Conservation (phyloP, 129 eudicot species). For the Logfia minima region DNA sequence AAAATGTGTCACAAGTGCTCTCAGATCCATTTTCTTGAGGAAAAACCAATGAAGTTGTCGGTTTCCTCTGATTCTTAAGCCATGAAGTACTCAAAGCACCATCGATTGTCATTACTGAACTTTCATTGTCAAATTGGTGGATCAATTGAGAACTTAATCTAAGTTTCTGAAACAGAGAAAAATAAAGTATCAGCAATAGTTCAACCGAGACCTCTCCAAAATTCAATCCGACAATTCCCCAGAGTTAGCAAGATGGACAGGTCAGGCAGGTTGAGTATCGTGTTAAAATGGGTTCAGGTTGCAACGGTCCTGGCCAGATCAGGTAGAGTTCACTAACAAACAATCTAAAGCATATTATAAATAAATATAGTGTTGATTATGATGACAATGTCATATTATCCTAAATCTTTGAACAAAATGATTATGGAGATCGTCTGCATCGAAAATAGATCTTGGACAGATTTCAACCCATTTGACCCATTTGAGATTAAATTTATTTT, state of each 20-base stretch:
- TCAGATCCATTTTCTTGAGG: conserved; percentile 54
- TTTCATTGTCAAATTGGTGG: conserved; percentile 63
- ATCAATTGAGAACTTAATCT: conserved; percentile 72
- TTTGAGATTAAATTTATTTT: too few species aligned
- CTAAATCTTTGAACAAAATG: too few species aligned
- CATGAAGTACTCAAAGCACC: conserved; percentile 84
- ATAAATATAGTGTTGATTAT: too few species aligned
- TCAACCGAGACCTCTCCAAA: neutral
- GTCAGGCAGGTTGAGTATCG: too few species aligned
- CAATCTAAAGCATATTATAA: too few species aligned
- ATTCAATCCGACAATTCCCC: neutral
- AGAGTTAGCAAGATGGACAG: neutral
- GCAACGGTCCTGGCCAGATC: too few species aligned
- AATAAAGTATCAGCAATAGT: conserved; percentile 16
- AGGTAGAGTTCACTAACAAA: too few species aligned
- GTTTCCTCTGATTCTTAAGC: conserved; percentile 71
- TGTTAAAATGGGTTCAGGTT: too few species aligned
- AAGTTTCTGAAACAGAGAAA: conserved; percentile 52
- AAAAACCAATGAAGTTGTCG: conserved; percentile 53
- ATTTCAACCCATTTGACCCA: too few species aligned
- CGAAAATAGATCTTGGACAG: too few species aligned
- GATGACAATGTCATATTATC: too few species aligned
- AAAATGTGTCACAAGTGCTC: conserved; percentile 38
- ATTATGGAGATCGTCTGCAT: too few species aligned
- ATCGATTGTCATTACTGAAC: conserved; percentile 53